Conservation (phyloP, 805 yeast genomes). For the Naumovozyma baii region DNA sequence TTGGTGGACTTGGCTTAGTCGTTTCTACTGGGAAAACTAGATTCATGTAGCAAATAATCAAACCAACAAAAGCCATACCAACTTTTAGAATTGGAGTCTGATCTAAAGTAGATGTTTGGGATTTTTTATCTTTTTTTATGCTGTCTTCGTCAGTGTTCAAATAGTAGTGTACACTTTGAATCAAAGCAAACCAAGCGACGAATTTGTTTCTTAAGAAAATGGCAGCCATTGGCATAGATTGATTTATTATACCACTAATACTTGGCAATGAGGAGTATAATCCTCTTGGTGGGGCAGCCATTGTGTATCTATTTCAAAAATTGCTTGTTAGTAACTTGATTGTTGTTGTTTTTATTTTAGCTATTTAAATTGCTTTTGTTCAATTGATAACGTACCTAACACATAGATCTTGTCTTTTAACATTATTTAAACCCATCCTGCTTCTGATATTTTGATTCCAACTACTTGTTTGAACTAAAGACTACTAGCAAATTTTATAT, state of each 20-base stretch:
- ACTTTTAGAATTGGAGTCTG: slow-evolving; percentile 37
- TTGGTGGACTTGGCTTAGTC: slow-evolving; percentile 5
- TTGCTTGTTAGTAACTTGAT: slow-evolving; percentile 11
- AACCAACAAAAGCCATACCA: slow-evolving; percentile 37
- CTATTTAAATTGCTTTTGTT: too few relatives aligned
- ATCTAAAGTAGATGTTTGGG: slow-evolving; percentile 22
- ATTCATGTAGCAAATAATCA: slow-evolving; percentile 47
- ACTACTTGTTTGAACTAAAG: too few relatives aligned
- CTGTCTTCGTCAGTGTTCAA: slow-evolving; percentile 20
- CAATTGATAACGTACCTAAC: slow-evolving; percentile 20
- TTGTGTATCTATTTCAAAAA: slow-evolving; percentile 29
- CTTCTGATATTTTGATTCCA: too few relatives aligned
- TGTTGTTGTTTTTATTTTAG: background rate
- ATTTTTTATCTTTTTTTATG: slow-evolving; percentile 24
- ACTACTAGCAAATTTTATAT: too few relatives aligned
- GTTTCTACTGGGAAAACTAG: slow-evolving; percentile 33
- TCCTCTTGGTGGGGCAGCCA: slow-evolving; percentile 40
- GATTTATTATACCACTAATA: slow-evolving; percentile 32
- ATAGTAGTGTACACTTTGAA: slow-evolving; percentile 36
- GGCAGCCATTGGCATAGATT: slow-evolving; percentile 59
- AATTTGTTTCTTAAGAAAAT: slow-evolving; percentile 46
- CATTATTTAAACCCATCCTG: slow-evolving; percentile 20
- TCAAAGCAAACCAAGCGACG: slow-evolving; percentile 42
- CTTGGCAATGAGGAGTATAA: slow-evolving; percentile 39
- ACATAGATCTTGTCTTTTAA: slow-evolving; percentile 31